Evolutionary conservation across 2,329 filamentous ascomycete species (phyloP), one percentile per base, ranked within the genome.

Genomic region (Madurella mycetomatis): DNA sequence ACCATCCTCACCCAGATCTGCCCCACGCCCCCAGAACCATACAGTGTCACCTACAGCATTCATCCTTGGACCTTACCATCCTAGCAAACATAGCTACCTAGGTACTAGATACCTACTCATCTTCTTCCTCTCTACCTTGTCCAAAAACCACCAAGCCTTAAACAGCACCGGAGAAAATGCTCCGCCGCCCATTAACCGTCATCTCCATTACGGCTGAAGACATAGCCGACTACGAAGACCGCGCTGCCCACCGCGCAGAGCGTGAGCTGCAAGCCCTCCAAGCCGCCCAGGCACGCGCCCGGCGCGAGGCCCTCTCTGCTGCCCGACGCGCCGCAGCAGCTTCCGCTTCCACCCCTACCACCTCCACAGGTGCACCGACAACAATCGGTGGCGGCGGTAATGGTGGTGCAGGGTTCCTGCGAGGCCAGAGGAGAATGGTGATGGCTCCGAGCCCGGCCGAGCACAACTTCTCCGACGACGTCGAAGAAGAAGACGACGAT

Each of bases 131-230:
- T 37, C 11, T 37, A 37, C 7, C 25, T 3, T 25, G 25, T 25
- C 25, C 4, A 25, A 25, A 7, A 25, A 25, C 25, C 4, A 25
- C 25, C 4, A 3, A 25, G 25, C 25, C 25, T 25, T 25, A 25
- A 25, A 25, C 25, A 25, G 13, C 34, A 5, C 34, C 13, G 4
- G 11, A 37, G 12, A 55, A 39, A 18, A 69, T 73, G 70, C 66
- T 71, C n/a, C 69, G 70, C 51, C 67, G 86, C 44, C 79, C 82
- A 15, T 79, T 86, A 11, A 90, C 87, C 45, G 80, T 81, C 13
- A 81, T 90, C 58, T 75, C 79, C 51, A 79, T 90, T 60, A 89
- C 86, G 2, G 76, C 82, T 46, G 84, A 88, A 65, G 87, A 90
- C 68, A 77, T 90, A 40, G 83, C 85, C 40, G 75, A 80, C 51